Evolutionary conservation across 768 basidiomycete genomes (phyloP), one percentile per base, ranked within the genome.

Genomic region (Sarcodon sp.): DNA sequence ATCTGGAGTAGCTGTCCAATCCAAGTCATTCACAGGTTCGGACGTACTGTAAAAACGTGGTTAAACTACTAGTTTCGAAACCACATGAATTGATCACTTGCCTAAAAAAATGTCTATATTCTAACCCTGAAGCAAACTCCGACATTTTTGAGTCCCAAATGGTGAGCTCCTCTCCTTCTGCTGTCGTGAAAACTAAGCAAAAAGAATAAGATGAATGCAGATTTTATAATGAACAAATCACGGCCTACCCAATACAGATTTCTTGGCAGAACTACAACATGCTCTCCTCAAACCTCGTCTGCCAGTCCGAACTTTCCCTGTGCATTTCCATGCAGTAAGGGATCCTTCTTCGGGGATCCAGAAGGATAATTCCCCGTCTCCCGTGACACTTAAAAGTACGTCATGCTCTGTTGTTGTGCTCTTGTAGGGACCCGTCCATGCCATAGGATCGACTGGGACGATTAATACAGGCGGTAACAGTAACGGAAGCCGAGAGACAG

Each of bases 121-220:
- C 93, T 44, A 93, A 67, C 2, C 93, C 93, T 4, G 86, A 83
- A 7, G 89, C 80, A 62, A 97, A 97, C 62, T 94, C 88, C 13
- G 87, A 92, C 62, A 87, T 87, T 46, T 84, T 84, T 0, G 92
- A 96, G 63, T 97, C 91, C 94, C 94, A 98, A 13, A 98, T 90
- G 0, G 90, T 91, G 43, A 97, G 63, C 58, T 93, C 89, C 50
- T 86, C 73, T 0, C 83, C 83, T 15, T 76, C 73, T 0, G 69
- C 56, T 12, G 66, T 61, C 4, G 72, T 66, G 11, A 83, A 77
- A 51, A 90, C 88, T 91, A 47, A 21, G 44, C 15, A 12, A 41
- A 7, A 32, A 7, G 27, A 35, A 21, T 35, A 33, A 16, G 13
- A 34, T 13, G 16, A 16, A 21, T 2, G 44, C 16, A 38, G 13